Base-by-base conservation (phyloP, 176 grass and related monocot genomes). In the Aechmea fasciata region DNA sequence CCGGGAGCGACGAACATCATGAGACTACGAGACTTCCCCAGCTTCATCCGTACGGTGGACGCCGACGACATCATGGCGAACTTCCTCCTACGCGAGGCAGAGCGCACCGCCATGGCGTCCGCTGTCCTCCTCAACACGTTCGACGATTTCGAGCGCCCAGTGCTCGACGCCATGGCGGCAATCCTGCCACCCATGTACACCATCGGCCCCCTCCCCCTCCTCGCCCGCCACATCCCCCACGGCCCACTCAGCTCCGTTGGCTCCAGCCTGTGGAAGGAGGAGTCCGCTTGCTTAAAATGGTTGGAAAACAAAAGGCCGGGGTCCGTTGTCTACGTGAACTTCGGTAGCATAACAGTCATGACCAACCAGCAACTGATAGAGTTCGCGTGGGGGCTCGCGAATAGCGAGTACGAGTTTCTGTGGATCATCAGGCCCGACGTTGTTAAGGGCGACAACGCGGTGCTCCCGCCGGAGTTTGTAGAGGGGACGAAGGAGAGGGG, bases 281-380 rank as follows among this genome's bases (percentile, higher is more conserved):
- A 71, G 13, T 0, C 52, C 4, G 13, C 51, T 24, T 71, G 69
- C 52, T 47, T 59, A 18, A 41, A 47, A 13, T 71, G 69, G 69
- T 24, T 59, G 15, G 23, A 57, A 11, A 9, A 26, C 24, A 71
- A 59, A 15, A 71, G 6, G 13, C 51, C 69, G 3, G n/a, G 26
- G 9, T 33, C 52, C 9, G 52, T 71, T 1, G 69, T 71, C 2
- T 71, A 71, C 23, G 69, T 71, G 13, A 71, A 71, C 52, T 71
- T 71, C 18, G 69, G 69, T 24, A 71, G 69, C 69, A 71, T 59
- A 17, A 59, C 69, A 10, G 25, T 71, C 26, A 57, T 59, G 69
- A 71, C 51, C 0, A 71, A 59, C 10, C 22, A 71, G 11, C 69
- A 71, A 24, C 25, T 71, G 2, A 19, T 71, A n/a, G 69, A 71